Conservation (phyloP, 768 basidiomycete genomes). For the Amanita inopinata region DNA sequence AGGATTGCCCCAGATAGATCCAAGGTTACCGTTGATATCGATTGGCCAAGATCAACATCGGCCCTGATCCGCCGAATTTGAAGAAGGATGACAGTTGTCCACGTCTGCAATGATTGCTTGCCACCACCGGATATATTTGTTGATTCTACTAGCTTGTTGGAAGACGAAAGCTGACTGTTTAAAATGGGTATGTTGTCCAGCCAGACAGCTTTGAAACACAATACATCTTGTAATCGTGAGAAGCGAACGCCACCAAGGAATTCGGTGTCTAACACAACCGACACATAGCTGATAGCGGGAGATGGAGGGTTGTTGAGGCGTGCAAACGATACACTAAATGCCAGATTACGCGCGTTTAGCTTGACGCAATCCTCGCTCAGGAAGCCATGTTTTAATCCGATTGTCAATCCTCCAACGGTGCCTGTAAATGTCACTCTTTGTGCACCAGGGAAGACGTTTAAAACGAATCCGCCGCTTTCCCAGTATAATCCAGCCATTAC, state of each 20-base stretch:
- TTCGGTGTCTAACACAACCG: slow-evolving; percentile 77
- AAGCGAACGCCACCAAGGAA: slow-evolving; percentile 73
- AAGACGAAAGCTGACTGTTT: slow-evolving; percentile 27
- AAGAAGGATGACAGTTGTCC: slow-evolving; percentile 56
- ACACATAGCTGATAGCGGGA: slow-evolving; percentile 43
- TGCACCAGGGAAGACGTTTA: slow-evolving; percentile 68
- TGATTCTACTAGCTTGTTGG: slow-evolving; percentile 15
- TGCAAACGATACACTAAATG: slow-evolving; percentile 66
- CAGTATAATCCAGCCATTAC: slow-evolving; percentile 85
- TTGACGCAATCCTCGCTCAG: slow-evolving; percentile 75
- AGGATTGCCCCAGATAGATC: slow-evolving; percentile 55
- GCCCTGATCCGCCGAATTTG: slow-evolving; percentile 67
- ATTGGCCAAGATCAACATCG: slow-evolving; percentile 77
- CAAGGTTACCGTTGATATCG: slow-evolving; percentile 65
- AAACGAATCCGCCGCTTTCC: slow-evolving; percentile 89
- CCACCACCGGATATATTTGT: not conserved
- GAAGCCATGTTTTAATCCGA: slow-evolving; percentile 78
- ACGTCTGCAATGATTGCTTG: slow-evolving; percentile 25
- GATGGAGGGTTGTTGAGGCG: slow-evolving; percentile 32
- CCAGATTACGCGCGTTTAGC: slow-evolving; percentile 73
- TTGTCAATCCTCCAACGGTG: slow-evolving; percentile 70
- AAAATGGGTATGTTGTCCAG: slow-evolving; percentile 78
- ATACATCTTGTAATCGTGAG: slow-evolving; percentile 81
- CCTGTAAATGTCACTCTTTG: slow-evolving; percentile 68
- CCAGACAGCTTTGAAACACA: slow-evolving; percentile 96